Base-by-base conservation (phyloP, 805 yeast species). In the Groenewaldozyma tartarivorans region DNA sequence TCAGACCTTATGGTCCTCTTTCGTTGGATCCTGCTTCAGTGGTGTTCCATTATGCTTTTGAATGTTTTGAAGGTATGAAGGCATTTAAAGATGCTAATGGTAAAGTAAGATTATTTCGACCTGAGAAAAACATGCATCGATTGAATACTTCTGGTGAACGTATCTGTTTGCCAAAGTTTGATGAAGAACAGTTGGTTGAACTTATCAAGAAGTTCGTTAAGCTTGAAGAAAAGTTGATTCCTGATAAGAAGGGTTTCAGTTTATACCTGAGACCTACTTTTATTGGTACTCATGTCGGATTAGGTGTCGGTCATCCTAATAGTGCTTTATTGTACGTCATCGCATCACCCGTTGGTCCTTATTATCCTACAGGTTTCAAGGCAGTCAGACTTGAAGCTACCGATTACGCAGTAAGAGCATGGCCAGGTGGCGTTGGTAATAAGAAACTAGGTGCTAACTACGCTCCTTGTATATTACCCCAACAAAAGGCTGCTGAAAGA, bases 361-460 rank as follows among this genome's bases (percentile, higher is more conserved):
- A 90, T 74, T 86, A 82, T 67, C 73, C 81, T 56, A 82, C 95
- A 16, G 96, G 97, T 16, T 90, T 90, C 77, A 87, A 88, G 67
- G 96, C 97, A 33, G 95, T 92, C 41, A 72, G 76, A 47, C 73
- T 92, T 49, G 96, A 90, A 67, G 96, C 97, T 51, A 88, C 96
- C 27, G 95, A 86, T 60, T 79, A 84, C 54, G 95, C 95, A 38
- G 88, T 88, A 26, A 83, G 98, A 69, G 97, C 98, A 22, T 90
- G 97, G 97, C 97, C 97, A 59, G 95, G 95, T 57, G 98, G 97
- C 63, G 87, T 79, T 54, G 98, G 98, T 66, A 82, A 90, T 75
- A 81, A 77, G 64, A 90, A 90, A 67, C 76, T 90, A 56, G 98
- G 98, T 64, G 96, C 95, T 47, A 90, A 90, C 71, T 90, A 90